Conservation (phyloP, 805 yeast species). For the Nakazawaea anatomiae region DNA sequence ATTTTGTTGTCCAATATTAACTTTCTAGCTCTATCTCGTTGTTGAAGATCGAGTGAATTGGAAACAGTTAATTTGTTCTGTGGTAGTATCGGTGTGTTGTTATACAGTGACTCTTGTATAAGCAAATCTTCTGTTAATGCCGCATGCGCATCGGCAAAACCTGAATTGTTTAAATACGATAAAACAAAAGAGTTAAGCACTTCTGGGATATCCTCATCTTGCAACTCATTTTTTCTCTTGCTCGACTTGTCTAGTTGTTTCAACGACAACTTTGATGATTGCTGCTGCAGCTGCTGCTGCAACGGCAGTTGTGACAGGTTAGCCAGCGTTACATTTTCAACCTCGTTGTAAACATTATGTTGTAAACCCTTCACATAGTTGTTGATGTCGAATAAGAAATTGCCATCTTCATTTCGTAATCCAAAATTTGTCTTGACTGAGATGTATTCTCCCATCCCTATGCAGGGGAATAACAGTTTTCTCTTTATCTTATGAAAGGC, state of each 20-base stretch:
- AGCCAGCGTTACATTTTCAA: constrained; percentile 11
- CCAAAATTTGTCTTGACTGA: constrained; percentile 51
- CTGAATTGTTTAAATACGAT: constrained; percentile 54
- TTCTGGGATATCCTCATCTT: constrained; percentile 17
- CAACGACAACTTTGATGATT: constrained; percentile 1
- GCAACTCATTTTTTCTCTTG: constrained; percentile 5
- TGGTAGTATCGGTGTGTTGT: not conserved
- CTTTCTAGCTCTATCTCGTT: constrained; percentile 34
- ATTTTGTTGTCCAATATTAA: constrained; percentile 37
- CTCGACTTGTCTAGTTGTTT: not conserved
- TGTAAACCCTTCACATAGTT: constrained; percentile 38
- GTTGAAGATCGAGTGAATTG: constrained; percentile 19
- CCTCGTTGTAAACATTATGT: constrained; percentile 15
- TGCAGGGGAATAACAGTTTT: constrained; percentile 38
- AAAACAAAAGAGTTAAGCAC: constrained; percentile 29
- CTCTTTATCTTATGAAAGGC: constrained; percentile 43
- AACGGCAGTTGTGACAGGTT: not conserved
- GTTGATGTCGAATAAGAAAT: constrained; percentile 43
- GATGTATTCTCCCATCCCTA: constrained; percentile 39
- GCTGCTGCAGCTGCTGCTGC: not conserved
- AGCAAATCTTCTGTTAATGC: constrained; percentile 44
- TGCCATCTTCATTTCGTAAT: constrained; percentile 21
- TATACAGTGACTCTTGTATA: constrained; percentile 20
- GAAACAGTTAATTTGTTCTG: no score
- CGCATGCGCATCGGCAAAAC: constrained; percentile 47